Evolutionary conservation across 768 basidiomycete genomes (phyloP).

Genomic region (Tulasnella sp.): DNA sequence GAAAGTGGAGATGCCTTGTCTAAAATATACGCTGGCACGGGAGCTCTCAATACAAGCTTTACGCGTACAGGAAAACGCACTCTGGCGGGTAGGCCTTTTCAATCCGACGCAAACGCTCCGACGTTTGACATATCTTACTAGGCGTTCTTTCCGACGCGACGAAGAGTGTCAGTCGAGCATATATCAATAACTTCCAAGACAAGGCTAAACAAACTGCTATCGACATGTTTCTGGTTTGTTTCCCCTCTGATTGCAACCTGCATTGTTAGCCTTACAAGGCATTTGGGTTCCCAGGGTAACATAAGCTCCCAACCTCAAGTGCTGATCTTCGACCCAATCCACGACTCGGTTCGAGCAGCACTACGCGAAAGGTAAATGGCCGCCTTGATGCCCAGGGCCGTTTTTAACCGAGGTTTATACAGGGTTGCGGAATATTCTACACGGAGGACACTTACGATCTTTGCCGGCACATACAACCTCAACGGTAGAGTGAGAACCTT

Average conservation of each 20-base stretch:
- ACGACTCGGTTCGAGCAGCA: conserved; percentile 77
- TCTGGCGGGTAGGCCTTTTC: conserved; percentile 62
- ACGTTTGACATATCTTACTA: conserved; percentile 38
- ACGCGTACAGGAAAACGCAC: conserved; percentile 95
- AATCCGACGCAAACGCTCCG: not conserved
- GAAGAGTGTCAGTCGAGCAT: conserved; percentile 93
- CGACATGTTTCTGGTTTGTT: conserved; percentile 83
- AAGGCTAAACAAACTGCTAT: conserved; percentile 92
- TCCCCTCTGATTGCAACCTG: not conserved
- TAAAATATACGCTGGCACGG: conserved; percentile 83
- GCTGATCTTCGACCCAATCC: conserved; percentile 90
- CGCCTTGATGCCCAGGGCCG: not conserved
- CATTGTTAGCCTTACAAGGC: too few relatives aligned
- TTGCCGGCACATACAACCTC: conserved; percentile 94
- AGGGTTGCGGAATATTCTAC: conserved; percentile 86
- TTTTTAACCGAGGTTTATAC: conserved; percentile 19
- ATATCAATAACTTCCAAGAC: conserved; percentile 98
- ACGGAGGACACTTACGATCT: conserved; percentile 69
- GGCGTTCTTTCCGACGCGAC: conserved; percentile 95
- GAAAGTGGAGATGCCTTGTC: conserved; percentile 94
- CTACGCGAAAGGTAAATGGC: conserved; percentile 65
- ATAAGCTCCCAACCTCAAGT: conserved; percentile 85
- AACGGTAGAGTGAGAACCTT: conserved; percentile 71
- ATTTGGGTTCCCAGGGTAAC: conserved; percentile 69
- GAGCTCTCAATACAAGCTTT: conserved; percentile 90